Evolutionary conservation across 2,329 filamentous ascomycete species (phyloP).

Genomic region (Grosmannia penicillata): DNA sequence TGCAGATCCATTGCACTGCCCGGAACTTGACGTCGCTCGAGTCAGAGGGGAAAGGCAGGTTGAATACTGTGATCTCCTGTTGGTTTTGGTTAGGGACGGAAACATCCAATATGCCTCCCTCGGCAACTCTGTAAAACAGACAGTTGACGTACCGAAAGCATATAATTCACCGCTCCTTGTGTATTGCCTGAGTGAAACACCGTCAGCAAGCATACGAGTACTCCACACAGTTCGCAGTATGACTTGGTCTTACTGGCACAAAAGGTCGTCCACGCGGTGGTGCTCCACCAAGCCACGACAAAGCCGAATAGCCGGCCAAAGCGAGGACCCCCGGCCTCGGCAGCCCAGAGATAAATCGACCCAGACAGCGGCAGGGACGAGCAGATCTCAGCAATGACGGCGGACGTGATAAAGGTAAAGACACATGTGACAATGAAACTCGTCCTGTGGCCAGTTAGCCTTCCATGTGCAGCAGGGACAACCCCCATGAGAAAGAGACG

Average conservation of each 20-base stretch:
- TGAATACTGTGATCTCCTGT: slow-evolving; percentile 5
- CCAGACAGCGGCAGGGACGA: slow-evolving; percentile 8
- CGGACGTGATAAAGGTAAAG: slow-evolving; percentile 6
- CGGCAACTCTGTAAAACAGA: too few species aligned
- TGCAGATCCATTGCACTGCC: slow-evolving; percentile 9
- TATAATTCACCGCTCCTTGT: slow-evolving; percentile 7
- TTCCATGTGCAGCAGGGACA: too few species aligned
- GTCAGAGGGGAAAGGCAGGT: slow-evolving; percentile 6
- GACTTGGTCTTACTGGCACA: slow-evolving; percentile 7
- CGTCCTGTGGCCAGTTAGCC: not conserved
- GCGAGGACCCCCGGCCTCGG: not conserved
- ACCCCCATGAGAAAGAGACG: not conserved
- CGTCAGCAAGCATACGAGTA: not conserved
- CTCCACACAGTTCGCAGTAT: too few species aligned
- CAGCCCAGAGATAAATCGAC: slow-evolving; percentile 4
- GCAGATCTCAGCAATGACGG: slow-evolving; percentile 9
- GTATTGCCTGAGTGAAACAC: slow-evolving; percentile 1
- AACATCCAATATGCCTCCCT: not conserved
- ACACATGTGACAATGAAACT: slow-evolving; percentile 4
- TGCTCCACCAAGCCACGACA: slow-evolving; percentile 9
- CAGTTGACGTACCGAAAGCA: slow-evolving; percentile 2
- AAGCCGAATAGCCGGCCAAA: slow-evolving; percentile 1
- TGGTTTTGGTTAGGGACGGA: not conserved
- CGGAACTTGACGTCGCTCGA: slow-evolving; percentile 4
- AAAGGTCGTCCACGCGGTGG: slow-evolving; percentile 9